These are phyloP conservation scores for Angophora floribunda DNA, from an alignment of 345 rosid species.

Conservation along the genomic window DNA sequence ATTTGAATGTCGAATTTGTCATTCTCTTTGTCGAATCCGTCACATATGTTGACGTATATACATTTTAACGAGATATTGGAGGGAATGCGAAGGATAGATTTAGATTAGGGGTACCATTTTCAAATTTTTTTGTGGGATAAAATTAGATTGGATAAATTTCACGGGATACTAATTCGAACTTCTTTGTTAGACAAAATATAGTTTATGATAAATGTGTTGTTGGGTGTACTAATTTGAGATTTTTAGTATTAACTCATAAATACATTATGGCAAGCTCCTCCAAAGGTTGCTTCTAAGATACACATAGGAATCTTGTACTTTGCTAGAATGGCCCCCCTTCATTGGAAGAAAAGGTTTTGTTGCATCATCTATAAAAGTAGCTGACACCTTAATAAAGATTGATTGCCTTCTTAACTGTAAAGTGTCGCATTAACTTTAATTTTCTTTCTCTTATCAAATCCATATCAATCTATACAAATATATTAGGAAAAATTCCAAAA, in stretches of 20 bases:
- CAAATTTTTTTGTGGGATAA: background rate
- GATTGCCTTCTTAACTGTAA: background rate
- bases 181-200: background rate
- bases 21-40: background rate
- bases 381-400: background rate
- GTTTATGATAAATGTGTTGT: background rate
- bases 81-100: background rate
- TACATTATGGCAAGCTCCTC: background rate
- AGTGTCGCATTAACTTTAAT: background rate
- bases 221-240: background rate
- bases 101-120: background rate
- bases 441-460: background rate
- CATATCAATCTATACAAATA: background rate
- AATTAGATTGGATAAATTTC: background rate
- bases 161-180: background rate
- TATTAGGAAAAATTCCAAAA: background rate
- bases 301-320: background rate
- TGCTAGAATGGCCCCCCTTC: background rate
- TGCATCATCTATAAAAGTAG: background rate
- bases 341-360: background rate
- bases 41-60: background rate
- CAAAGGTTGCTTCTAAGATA: background rate
- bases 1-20: background rate
- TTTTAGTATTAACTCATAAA: background rate
- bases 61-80: background rate